Percentiles rank a stretch among this genome's conserved stretches.
Evolutionary conservation across 306 rosid genomes (phyloP).

Genomic region (Casuarina glauca): DNA sequence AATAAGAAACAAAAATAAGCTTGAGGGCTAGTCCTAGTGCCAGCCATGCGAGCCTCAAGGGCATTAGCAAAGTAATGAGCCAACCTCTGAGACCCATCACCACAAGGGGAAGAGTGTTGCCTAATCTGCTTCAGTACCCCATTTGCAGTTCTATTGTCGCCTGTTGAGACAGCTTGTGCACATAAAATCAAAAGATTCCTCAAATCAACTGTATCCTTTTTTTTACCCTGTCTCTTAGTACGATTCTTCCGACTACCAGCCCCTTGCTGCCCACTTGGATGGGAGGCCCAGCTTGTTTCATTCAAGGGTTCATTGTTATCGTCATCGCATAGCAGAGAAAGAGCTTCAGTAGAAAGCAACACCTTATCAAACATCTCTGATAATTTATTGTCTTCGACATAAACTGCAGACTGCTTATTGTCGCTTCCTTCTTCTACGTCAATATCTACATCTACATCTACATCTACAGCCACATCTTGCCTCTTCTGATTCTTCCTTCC

Average conservation of each 20-base stretch:
- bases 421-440: conserved; percentile 49
- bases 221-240: conserved; percentile 42
- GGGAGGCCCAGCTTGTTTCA: conserved; percentile 17
- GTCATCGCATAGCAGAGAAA: neutral
- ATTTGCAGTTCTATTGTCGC: conserved; percentile 52
- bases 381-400: conserved; percentile 39
- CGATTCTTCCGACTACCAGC: conserved; percentile 32
- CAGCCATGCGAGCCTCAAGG: conserved; percentile 71
- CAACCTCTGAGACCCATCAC: conserved; percentile 70
- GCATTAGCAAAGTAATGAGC: conserved; percentile 70
- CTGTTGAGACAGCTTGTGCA: conserved; percentile 63
- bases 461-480: conserved; percentile 30
- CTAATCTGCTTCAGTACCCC: conserved; percentile 71
- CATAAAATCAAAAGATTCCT: conserved; percentile 55
- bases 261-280: conserved; percentile 32
- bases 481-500: conserved; percentile 51
- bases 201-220: conserved; percentile 56
- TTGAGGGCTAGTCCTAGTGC: conserved; percentile 42
- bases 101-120: conserved; percentile 54
- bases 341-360: conserved; percentile 23
- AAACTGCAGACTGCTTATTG: conserved; percentile 47
- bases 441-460: neutral
- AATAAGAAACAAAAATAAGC: neutral
- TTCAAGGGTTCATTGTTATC: conserved; percentile 1
- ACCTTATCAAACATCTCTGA: conserved; percentile 56